These are phyloP conservation scores for Suillus sp. DNA, from an alignment of 768 basidiomycete genomes.

Conservation along the genomic window DNA sequence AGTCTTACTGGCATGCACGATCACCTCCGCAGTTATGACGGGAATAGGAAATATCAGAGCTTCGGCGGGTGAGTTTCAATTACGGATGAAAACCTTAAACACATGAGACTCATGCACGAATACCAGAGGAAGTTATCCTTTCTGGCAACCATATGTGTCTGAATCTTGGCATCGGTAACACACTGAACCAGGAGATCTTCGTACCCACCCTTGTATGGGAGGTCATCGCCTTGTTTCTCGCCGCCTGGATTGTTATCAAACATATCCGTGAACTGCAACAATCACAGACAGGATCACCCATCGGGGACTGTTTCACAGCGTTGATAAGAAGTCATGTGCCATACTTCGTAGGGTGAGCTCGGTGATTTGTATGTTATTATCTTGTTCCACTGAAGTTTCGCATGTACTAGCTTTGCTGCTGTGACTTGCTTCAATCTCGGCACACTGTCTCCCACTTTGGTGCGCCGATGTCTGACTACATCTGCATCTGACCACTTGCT, in stretches of 20 bases:
- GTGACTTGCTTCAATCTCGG: background rate
- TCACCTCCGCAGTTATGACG: background rate
- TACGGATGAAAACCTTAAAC: background rate
- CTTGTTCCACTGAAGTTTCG: background rate
- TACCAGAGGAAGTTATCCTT: background rate
- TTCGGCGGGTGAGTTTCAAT: slow-evolving; percentile 1
- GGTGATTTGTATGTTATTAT: background rate
- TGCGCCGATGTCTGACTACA: background rate
- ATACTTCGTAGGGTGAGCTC: background rate
- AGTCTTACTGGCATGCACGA: background rate
- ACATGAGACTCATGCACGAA: background rate
- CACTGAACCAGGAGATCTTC: background rate
- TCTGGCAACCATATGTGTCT: background rate
- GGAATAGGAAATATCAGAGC: background rate
- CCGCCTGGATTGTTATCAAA: background rate
- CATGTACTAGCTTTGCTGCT: background rate
- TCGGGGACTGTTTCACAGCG: background rate
- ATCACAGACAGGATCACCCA: background rate
- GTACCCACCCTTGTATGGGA: background rate
- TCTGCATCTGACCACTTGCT: background rate
- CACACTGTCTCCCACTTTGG: background rate
- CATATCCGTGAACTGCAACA: background rate
- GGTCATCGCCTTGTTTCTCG: background rate
- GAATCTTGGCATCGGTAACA: background rate
- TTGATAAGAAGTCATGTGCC: background rate